Evolutionary conservation across 2,329 filamentous ascomycete species (phyloP).

Genomic region (Triangularia verruculosa): DNA sequence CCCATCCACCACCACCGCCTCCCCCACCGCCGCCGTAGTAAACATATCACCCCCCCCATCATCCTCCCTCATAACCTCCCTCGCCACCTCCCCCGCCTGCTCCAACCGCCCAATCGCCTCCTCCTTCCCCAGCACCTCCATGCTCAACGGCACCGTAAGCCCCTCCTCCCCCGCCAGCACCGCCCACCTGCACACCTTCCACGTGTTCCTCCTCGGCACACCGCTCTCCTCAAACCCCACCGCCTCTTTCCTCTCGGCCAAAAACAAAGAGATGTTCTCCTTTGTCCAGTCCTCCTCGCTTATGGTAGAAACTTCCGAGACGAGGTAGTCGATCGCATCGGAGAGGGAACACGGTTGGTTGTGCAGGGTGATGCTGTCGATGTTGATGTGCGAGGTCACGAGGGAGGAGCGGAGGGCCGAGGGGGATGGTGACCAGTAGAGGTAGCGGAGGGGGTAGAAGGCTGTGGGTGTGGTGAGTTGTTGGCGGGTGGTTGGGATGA

Average conservation of each 20-base stretch:
- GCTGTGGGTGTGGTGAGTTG: background rate
- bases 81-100: background rate
- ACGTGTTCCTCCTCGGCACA: slow-evolving; percentile 18
- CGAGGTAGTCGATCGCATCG: slow-evolving; percentile 13
- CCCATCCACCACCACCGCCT: background rate
- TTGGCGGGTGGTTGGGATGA: background rate
- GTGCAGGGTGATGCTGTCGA: slow-evolving; percentile 3
- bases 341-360: background rate
- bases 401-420: background rate
- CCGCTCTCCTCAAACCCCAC: background rate
- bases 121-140: slow-evolving; percentile 32
- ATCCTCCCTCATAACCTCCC: background rate
- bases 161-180: slow-evolving; percentile 30
- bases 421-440: slow-evolving; percentile 28
- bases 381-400: background rate
- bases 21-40: background rate
- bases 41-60: background rate
- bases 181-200: slow-evolving; percentile 32
- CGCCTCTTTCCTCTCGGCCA: background rate
- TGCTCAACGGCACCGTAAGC: slow-evolving; percentile 25
- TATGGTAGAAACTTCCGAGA: slow-evolving; percentile 5
- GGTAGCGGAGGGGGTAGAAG: slow-evolving; percentile 26
- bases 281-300: background rate
- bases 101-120: slow-evolving; percentile 31
- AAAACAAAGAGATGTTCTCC: background rate